phyloP scores from a whole-genome alignment of 495 filamentous ascomycete species.

The Penicillium riverlandense region DNA sequence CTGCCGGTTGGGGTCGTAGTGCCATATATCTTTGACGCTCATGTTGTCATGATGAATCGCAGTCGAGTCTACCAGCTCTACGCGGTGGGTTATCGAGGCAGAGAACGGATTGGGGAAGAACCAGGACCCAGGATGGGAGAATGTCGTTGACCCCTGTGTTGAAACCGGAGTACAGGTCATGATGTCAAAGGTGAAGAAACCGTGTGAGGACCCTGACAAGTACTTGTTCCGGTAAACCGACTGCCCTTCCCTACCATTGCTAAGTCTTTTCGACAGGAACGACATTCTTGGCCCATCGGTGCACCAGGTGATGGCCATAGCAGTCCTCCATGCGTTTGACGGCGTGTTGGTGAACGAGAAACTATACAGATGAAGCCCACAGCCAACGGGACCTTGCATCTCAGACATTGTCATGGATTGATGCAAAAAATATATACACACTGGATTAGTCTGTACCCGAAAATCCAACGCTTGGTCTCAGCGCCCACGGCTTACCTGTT shows the following conservation, averaged over 20 bases:
- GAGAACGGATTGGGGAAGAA: constrained; percentile 36
- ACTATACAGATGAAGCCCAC: constrained; percentile 1
- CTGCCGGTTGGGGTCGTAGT: constrained; percentile 32
- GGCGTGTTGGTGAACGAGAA: constrained; percentile 23
- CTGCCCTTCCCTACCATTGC: not conserved
- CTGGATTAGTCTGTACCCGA: constrained; percentile 8
- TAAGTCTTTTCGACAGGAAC: constrained; percentile 31
- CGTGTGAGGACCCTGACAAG: constrained; percentile 38
- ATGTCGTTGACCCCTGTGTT: constrained; percentile 31
- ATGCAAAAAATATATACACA: not conserved
- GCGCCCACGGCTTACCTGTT: not conserved
- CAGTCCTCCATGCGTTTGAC: constrained; percentile 38
- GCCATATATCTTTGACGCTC: constrained; percentile 45
- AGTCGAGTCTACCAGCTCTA: constrained; percentile 40
- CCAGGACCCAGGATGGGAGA: constrained; percentile 31
- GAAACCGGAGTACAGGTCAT: constrained; percentile 22
- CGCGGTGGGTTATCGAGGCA: constrained; percentile 32
- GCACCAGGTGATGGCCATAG: constrained; percentile 41
- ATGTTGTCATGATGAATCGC: constrained; percentile 42
- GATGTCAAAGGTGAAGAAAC: constrained; percentile 27
- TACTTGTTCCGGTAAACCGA: constrained; percentile 46
- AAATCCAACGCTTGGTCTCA: not conserved
- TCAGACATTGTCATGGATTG: constrained; percentile 18
- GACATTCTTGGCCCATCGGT: constrained; percentile 44
- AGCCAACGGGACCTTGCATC: constrained; percentile 18